Evolutionary conservation across 2,329 filamentous ascomycete genomes (phyloP), one percentile per base, ranked within the genome.

Genomic region (Penicillium frequentans): DNA sequence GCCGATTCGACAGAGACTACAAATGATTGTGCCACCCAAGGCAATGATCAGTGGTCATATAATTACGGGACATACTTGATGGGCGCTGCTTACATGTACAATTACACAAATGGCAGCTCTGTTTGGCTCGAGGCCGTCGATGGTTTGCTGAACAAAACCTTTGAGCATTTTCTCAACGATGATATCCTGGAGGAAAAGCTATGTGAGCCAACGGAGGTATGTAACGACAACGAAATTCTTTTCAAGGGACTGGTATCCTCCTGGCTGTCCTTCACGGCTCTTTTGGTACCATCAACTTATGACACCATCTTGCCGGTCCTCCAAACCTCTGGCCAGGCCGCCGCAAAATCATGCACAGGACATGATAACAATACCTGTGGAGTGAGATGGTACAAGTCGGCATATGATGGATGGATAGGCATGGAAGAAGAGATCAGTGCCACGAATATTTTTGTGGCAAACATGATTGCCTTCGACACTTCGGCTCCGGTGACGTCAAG

Each of bases 231-330:
- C 21, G 64, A 66, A 37, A 59, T 66, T n/a, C 84, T 84, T 1
- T 92, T 89, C 82, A 90, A 90, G 73, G 88, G 87, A 33, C 86
- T 87, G 54, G 78, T 90, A n/a, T 82, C 86, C 63, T 82, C 86
- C 24, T 90, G 87, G 85, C 75, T 91, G 62, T 79, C 84, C 1
- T 79, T 82, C 19, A 80, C 83, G 1, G 82, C 84, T 6, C 80
- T 87, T 62, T 58, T 90, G n/a, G 87, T 85, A 0, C 88, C 89
- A 0, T 81, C 81, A 49, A 86, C 83, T 1, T 73, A 73, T 43
- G 72, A 80, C 1, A 76, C 68, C 9, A 86, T 91, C 60, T 72
- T 84, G 54, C 81, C 85, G 1, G 79, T 84, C 23, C 77, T 91
- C 5, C 75, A 78, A 55, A 81, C 74, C 0, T 89, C 87, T 0